A percentile compares a stretch with the other conserved stretches of the same genome.
phyloP scores from a whole-genome alignment of 306 rosid species.

The Casuarina equisetifolia region DNA sequence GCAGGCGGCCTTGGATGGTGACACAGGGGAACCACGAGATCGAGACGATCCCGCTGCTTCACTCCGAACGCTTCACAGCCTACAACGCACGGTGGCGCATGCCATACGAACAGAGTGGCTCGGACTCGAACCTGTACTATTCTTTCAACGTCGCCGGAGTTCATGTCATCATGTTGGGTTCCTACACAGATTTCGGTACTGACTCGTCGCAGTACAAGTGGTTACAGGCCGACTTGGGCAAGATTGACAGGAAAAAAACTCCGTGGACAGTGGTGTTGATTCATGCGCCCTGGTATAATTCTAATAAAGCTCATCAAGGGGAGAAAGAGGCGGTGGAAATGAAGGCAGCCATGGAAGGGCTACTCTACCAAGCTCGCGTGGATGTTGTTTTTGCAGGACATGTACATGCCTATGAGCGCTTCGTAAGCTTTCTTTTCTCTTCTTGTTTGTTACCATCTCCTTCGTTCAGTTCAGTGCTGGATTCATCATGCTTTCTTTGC shows the following conservation, averaged over 20 bases:
- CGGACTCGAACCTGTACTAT: slow-evolving; percentile 77
- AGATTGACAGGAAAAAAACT: slow-evolving; percentile 50
- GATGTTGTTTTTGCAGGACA: slow-evolving; percentile 82
- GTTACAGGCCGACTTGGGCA: slow-evolving; percentile 55
- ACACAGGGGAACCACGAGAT: slow-evolving; percentile 82
- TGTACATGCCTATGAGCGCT: slow-evolving; percentile 89
- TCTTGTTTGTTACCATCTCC: background rate
- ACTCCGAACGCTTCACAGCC: slow-evolving; percentile 52
- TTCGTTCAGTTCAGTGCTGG: no score
- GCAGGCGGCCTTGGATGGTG: slow-evolving; percentile 96
- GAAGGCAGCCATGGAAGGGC: slow-evolving; percentile 67
- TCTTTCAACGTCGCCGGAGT: slow-evolving; percentile 75
- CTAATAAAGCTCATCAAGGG: slow-evolving; percentile 72
- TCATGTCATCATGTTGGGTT: slow-evolving; percentile 85
- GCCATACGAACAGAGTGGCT: slow-evolving; percentile 71
- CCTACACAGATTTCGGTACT: slow-evolving; percentile 55
- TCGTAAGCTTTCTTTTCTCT: slow-evolving; percentile 45
- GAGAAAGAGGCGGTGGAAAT: slow-evolving; percentile 58
- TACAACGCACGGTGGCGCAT: slow-evolving; percentile 82
- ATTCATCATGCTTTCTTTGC: no score
- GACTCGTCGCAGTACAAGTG: slow-evolving; percentile 64
- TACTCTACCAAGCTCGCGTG: slow-evolving; percentile 63
- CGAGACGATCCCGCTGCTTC: slow-evolving; percentile 49
- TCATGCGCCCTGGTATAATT: slow-evolving; percentile 92
- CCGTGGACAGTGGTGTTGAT: slow-evolving; percentile 66